Percentiles rank a stretch among this genome's conserved stretches.
phyloP scores from a whole-genome alignment of 2,329 filamentous ascomycete species.

The Metarhizium anisopliae region DNA sequence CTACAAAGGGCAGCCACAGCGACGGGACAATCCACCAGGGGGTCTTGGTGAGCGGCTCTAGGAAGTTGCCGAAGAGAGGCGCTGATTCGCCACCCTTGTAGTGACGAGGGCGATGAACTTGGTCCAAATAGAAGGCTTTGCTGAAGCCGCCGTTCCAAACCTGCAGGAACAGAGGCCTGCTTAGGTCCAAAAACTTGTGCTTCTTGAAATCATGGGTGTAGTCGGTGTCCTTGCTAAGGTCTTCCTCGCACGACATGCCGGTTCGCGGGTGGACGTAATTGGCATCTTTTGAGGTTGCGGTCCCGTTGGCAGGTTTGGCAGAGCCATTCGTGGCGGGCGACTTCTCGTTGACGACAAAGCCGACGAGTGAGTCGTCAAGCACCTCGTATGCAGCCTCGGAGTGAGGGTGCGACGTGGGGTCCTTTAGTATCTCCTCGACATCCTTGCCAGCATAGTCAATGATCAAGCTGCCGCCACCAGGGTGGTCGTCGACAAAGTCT shows the following conservation, averaged over 20 bases:
- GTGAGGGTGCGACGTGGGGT: conserved; percentile 74
- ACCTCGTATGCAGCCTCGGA: conserved; percentile 94
- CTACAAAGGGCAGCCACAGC: conserved; percentile 74
- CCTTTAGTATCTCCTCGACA: conserved; percentile 70
- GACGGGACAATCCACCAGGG: conserved; percentile 86
- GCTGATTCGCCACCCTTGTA: conserved; percentile 91
- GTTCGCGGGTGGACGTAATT: conserved; percentile 52
- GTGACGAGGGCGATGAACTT: conserved; percentile 90
- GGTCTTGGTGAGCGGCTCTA: conserved; percentile 95
- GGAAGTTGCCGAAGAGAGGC: conserved; percentile 91
- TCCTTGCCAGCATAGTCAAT: conserved; percentile 88
- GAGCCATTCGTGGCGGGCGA: conserved; percentile 22
- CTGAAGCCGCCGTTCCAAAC: conserved; percentile 80
- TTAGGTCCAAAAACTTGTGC: conserved; percentile 90
- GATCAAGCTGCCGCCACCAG: conserved; percentile 80
- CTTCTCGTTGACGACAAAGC: conserved; percentile 61
- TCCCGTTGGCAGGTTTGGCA: conserved; percentile 20
- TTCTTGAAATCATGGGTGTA: conserved; percentile 65
- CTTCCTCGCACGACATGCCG: conserved; percentile 82
- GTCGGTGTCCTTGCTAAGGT: conserved; percentile 82
- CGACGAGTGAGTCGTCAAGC: conserved; percentile 76
- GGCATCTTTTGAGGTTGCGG: conserved; percentile 17
- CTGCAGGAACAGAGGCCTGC: conserved; percentile 74
- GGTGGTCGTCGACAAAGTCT: conserved; percentile 81
- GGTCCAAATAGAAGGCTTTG: conserved; percentile 95